phyloP scores from a whole-genome alignment of 805 yeast species.

The Starmerella sirachaensis region DNA sequence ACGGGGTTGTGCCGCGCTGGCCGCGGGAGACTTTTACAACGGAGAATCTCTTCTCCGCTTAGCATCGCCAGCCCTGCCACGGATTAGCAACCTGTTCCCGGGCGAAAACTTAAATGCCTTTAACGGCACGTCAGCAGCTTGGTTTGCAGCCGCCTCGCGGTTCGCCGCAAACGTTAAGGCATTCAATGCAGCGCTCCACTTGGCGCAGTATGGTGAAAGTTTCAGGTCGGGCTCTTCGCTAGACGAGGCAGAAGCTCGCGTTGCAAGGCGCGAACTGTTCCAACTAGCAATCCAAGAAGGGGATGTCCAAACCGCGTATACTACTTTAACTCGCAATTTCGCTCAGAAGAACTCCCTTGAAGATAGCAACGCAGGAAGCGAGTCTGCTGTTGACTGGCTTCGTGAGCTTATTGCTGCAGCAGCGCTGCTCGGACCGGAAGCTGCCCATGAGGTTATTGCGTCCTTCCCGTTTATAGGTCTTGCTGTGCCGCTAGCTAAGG shows the following conservation, averaged over 20 bases:
- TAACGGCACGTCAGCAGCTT: slow-evolving; percentile 7
- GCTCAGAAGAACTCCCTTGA: too few relatives aligned
- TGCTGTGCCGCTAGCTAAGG: slow-evolving; percentile 33
- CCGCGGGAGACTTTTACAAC: slow-evolving; percentile 1
- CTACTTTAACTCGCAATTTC: slow-evolving; percentile 24
- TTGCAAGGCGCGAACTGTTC: slow-evolving; percentile 7
- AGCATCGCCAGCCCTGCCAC: slow-evolving; percentile 10
- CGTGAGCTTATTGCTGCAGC: slow-evolving; percentile 20
- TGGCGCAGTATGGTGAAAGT: slow-evolving; percentile 7
- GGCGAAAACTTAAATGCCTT: too few relatives aligned
- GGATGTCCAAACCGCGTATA: slow-evolving; percentile 29
- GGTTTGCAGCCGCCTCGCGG: slow-evolving; percentile 12
- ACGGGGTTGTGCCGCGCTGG: slow-evolving; percentile 9
- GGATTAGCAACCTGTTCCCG: slow-evolving; percentile 11
- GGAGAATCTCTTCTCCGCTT: slow-evolving; percentile 7
- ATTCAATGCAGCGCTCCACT: slow-evolving; percentile 4
- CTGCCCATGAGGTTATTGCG: slow-evolving; percentile 31
- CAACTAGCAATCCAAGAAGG: slow-evolving; percentile 25
- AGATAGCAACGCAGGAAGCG: not conserved
- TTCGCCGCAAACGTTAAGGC: slow-evolving; percentile 9
- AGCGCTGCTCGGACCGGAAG: slow-evolving; percentile 26
- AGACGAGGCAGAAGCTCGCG: not conserved
- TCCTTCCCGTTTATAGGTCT: slow-evolving; percentile 37
- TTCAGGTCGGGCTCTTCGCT: not conserved
- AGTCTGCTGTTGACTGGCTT: slow-evolving; percentile 5